phyloP scores from a whole-genome alignment of 2,329 filamentous ascomycete species.

The Arthrobotrys entomopaga region DNA sequence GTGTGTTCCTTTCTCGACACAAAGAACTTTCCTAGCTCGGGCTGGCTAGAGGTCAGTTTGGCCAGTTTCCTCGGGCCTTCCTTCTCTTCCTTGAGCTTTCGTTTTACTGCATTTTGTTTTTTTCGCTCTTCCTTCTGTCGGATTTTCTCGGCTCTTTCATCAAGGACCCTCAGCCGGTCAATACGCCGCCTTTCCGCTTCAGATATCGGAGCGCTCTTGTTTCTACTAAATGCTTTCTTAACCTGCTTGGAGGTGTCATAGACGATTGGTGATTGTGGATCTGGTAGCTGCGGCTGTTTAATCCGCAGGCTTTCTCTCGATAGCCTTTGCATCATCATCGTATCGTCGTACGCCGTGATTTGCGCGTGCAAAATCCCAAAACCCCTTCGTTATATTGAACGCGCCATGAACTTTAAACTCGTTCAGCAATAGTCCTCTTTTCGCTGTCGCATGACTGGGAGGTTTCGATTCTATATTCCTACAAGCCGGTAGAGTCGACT shows the following conservation, averaged over 20 bases:
- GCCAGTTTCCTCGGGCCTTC: slow-evolving; percentile 45
- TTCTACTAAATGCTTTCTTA: slow-evolving; percentile 46
- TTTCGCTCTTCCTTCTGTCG: slow-evolving; percentile 43
- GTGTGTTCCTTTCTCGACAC: slow-evolving; percentile 33
- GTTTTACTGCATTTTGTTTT: slow-evolving; percentile 49
- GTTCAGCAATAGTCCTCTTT: background rate
- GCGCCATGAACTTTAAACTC: slow-evolving; percentile 10
- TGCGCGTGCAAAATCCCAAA: background rate
- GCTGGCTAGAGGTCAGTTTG: slow-evolving; percentile 50
- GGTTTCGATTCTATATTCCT: background rate
- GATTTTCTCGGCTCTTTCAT: slow-evolving; percentile 49
- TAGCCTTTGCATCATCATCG: slow-evolving; percentile 33
- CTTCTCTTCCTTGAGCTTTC: slow-evolving; percentile 53
- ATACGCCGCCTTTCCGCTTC: slow-evolving; percentile 44
- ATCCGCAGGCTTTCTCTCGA: slow-evolving; percentile 46
- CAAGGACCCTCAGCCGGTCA: slow-evolving; percentile 36
- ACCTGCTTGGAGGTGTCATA: slow-evolving; percentile 51
- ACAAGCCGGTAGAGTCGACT: background rate
- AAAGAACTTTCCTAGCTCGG: slow-evolving; percentile 49
- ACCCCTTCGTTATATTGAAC: background rate
- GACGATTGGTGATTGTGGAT: slow-evolving; percentile 19
- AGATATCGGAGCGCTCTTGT: slow-evolving; percentile 25
- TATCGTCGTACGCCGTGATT: background rate
- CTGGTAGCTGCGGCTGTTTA: slow-evolving; percentile 5
- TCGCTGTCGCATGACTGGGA: background rate